Evolutionary conservation across 2,329 filamentous ascomycete species (phyloP), one percentile per base, ranked within the genome.

Genomic region (Colletotrichum trifolii): DNA sequence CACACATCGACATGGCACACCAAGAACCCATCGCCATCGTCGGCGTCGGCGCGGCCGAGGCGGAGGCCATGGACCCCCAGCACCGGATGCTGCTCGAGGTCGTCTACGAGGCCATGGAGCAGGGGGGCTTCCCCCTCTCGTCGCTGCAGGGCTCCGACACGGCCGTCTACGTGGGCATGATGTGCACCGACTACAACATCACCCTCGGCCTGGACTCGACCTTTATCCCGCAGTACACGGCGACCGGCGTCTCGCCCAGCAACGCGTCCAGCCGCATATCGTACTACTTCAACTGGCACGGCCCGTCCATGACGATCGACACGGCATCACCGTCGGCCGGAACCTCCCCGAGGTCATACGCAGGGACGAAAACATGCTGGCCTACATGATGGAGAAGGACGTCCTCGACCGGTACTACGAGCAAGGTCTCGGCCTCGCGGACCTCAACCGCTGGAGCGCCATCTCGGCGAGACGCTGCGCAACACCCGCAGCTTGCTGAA

Each of bases 251-350:
- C 33, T 72, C 71, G n/a, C 69, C 68, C 11, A 69, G 72, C 12
- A 76, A 78, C 35, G 62, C 78, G 49, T 73, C 77, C 0, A 81
- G 80, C 64, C 71, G 78, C 2, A 72, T 81, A 15, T 79, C 76
- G 0, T 79, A 77, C 59, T 76, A 77, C 61, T 76, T 79, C 50
- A 75, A 81, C 60, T 71, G 78, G 55, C 71, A 73, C 15, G 78
- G 78, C 3, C 76, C 77, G 10, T 75, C 71, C 42, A 73, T 81
- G 67, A 80, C 79, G 1, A 75, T 83, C 9, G 79, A 83, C 46
- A 82, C 79, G 25, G 81, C 77, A 17, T 17, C 15, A 17, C 15
- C 15, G 15, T 17, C 15, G 15, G 15, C 15, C 15, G 15, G 15
- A 17, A 17, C 15, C 15, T 17, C 15, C 15, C 15, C 15, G 15